Evolutionary conservation across 2,329 filamentous ascomycete species (phyloP).

Genomic region (Penicillium brevicompactum): DNA sequence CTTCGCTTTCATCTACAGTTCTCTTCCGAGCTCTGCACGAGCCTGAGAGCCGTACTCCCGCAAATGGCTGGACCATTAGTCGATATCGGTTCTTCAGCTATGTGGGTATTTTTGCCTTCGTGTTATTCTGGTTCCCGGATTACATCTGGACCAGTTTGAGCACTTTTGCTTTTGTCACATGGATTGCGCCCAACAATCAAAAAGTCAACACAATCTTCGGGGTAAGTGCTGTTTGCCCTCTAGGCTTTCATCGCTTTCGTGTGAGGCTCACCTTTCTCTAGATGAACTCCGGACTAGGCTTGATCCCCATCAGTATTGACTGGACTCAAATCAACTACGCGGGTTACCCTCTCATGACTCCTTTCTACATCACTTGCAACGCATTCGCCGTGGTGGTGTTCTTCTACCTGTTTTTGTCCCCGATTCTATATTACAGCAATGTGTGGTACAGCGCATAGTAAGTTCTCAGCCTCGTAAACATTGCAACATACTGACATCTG

Average conservation of each 20-base stretch:
- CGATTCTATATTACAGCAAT: constrained; percentile 60
- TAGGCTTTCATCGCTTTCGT: too few species aligned
- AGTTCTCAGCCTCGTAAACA: neutral
- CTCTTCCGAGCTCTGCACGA: constrained; percentile 25
- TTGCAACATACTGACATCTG: constrained; percentile 1
- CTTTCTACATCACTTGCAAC: constrained; percentile 54
- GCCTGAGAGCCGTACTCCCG: constrained; percentile 13
- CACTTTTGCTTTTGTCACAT: constrained; percentile 50
- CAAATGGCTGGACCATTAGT: constrained; percentile 22
- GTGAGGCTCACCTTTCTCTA: neutral
- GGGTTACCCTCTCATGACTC: constrained; percentile 30
- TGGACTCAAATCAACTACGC: constrained; percentile 44
- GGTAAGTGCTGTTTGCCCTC: constrained; percentile 1
- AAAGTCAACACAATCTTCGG: constrained; percentile 31
- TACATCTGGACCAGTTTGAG: constrained; percentile 52
- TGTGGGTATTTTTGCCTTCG: constrained; percentile 18
- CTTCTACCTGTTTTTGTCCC: constrained; percentile 54
- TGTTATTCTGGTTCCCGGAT: constrained; percentile 54
- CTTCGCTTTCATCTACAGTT: constrained; percentile 23
- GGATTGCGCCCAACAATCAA: constrained; percentile 49
- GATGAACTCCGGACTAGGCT: constrained; percentile 27
- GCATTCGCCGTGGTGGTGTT: constrained; percentile 58
- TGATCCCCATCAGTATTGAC: constrained; percentile 50
- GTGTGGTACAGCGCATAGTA: constrained; percentile 47
- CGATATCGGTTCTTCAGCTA: constrained; percentile 24